Conservation (phyloP, 352 stramenopile genomes). For the Pythium sukuiense region DNA sequence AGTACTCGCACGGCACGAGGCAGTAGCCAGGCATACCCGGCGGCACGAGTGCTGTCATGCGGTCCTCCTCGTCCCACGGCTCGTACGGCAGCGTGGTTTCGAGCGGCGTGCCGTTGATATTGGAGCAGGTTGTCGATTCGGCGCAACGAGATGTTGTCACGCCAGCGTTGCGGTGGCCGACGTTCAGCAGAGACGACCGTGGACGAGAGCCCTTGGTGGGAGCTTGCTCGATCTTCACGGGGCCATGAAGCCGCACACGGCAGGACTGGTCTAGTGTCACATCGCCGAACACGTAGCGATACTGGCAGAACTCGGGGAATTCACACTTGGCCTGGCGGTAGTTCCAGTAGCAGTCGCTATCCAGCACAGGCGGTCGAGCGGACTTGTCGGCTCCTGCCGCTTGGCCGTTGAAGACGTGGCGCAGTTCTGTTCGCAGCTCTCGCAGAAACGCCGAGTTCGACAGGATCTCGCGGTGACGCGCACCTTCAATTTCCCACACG, state of each 20-base stretch:
- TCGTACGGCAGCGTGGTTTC: conserved; percentile 10
- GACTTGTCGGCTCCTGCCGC: conserved; percentile 21
- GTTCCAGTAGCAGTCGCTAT: conserved; percentile 86
- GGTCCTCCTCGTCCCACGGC: conserved; percentile 13
- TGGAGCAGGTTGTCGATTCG: conserved; percentile 2
- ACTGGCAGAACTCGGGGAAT: conserved; percentile 79
- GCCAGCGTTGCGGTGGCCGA: conserved; percentile 15
- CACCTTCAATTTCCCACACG: conserved; percentile 81
- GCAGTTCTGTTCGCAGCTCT: conserved; percentile 69
- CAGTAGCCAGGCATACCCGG: conserved; percentile 15
- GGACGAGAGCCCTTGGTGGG: not conserved
- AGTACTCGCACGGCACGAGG: conserved; percentile 24
- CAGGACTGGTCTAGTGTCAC: conserved; percentile 83
- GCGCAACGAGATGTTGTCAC: conserved; percentile 16
- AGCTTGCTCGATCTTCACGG: conserved; percentile 2
- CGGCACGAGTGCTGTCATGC: conserved; percentile 6
- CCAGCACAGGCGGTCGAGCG: conserved; percentile 59
- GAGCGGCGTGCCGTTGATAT: conserved; percentile 15
- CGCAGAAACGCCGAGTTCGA: conserved; percentile 69
- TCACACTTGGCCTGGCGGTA: conserved; percentile 71
- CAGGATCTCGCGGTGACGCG: conserved; percentile 71
- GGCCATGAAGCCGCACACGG: conserved; percentile 38
- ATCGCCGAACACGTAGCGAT: conserved; percentile 80
- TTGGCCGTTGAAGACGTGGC: conserved; percentile 49
- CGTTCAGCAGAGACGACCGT: conserved; percentile 6